phyloP scores from a whole-genome alignment of 352 stramenopile genomes.

The Phytophthora capsici region DNA sequence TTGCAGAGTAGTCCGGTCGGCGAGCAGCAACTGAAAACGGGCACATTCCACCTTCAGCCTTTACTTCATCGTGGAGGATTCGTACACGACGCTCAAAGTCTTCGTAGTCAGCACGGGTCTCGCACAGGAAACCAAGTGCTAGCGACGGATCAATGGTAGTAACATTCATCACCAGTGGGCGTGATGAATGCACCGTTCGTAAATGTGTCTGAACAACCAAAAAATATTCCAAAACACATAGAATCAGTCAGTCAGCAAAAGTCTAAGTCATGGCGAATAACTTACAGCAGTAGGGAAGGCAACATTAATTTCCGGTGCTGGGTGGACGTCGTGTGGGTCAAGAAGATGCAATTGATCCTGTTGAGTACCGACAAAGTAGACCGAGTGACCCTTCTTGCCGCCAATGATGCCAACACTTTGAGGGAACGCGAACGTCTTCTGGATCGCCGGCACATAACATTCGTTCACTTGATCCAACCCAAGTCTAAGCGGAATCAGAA shows the following conservation, averaged over 20 bases:
- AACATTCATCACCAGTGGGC: slow-evolving; percentile 81
- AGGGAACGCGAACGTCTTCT: slow-evolving; percentile 88
- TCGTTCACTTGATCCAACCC: slow-evolving; percentile 90
- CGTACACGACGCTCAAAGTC: slow-evolving; percentile 69
- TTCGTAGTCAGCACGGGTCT: slow-evolving; percentile 70
- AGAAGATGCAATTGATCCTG: slow-evolving; percentile 82
- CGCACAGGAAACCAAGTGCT: slow-evolving; percentile 94
- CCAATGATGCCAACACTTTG: slow-evolving; percentile 96
- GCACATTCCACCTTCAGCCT: slow-evolving; percentile 51
- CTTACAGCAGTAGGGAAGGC: slow-evolving; percentile 77
- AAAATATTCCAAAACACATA: slow-evolving; percentile 7
- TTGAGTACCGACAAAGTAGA: slow-evolving; percentile 96
- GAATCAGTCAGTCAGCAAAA: not conserved
- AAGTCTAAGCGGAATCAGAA: slow-evolving; percentile 93
- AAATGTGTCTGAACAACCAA: slow-evolving; percentile 61
- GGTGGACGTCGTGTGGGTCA: slow-evolving; percentile 86
- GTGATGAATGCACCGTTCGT: slow-evolving; percentile 58
- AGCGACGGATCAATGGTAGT: slow-evolving; percentile 93
- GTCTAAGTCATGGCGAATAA: not conserved
- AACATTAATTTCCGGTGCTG: slow-evolving; percentile 67
- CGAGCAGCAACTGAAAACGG: slow-evolving; percentile 69
- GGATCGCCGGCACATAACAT: slow-evolving; percentile 76
- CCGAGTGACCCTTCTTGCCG: slow-evolving; percentile 93
- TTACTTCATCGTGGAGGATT: slow-evolving; percentile 48
- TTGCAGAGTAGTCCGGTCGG: slow-evolving; percentile 66